Percentiles rank a stretch among this genome's conserved stretches.
These are phyloP conservation scores for Pichia sp. DNA, from an alignment of 1,139 yeast genomes.

Conservation along the genomic window DNA sequence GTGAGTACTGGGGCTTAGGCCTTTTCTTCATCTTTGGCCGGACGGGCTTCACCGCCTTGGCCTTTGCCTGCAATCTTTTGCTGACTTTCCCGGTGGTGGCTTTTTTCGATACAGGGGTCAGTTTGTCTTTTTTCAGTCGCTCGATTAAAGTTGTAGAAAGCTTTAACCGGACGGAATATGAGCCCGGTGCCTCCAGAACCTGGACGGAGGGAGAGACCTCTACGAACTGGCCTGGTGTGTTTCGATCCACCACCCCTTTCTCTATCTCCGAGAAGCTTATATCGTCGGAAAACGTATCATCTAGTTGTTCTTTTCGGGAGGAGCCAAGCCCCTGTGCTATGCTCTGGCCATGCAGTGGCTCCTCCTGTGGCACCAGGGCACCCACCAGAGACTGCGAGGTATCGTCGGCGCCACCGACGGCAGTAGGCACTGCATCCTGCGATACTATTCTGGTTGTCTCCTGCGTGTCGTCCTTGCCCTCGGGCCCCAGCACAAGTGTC, in stretches of 20 bases:
- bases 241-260: neutral
- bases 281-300: conserved; percentile 12
- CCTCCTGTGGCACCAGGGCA: neutral
- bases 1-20: conserved; percentile 10
- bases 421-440: neutral
- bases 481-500: neutral
- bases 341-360: neutral
- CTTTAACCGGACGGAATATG: neutral
- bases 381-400: neutral
- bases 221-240: neutral
- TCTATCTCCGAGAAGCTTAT: conserved; percentile 10
- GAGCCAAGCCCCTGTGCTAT: neutral
- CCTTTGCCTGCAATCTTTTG: neutral
- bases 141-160: neutral
- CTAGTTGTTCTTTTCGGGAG: neutral
- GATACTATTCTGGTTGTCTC: neutral
- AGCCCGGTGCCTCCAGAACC: neutral
- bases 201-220: neutral
- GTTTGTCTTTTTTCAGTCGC: neutral
- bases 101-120: neutral
- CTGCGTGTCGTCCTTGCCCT: neutral
- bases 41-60: neutral
- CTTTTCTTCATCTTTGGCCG: neutral
- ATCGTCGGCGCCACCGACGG: neutral
- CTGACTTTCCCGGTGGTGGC: neutral